Evolutionary conservation across 2,329 filamentous ascomycete species (phyloP).

Genomic region (Penicillium oxalicum): DNA sequence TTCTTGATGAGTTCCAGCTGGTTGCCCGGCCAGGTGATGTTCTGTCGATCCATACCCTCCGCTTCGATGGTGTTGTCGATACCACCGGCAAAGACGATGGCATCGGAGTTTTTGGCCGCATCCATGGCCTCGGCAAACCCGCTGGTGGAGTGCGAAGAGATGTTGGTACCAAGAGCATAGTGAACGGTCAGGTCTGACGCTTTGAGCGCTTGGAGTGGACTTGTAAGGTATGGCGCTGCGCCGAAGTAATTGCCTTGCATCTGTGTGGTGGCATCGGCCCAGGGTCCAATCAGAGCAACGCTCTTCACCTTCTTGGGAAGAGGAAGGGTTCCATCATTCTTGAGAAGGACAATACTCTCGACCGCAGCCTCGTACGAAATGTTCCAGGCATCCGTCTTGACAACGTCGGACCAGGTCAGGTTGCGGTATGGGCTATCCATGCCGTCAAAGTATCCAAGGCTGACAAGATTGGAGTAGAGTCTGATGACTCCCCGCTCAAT

Average conservation of each 20-base stretch:
- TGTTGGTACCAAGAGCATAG: slow-evolving; percentile 39
- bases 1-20: slow-evolving; percentile 38
- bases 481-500: slow-evolving; percentile 45
- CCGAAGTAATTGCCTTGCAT: slow-evolving; percentile 58
- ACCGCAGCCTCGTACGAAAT: slow-evolving; percentile 52
- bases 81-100: slow-evolving; percentile 38
- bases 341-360: slow-evolving; percentile 46
- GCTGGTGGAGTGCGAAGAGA: slow-evolving; percentile 24
- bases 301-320: slow-evolving; percentile 33
- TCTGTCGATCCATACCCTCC: slow-evolving; percentile 37
- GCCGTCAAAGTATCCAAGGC: slow-evolving; percentile 50
- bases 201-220: slow-evolving; percentile 49
- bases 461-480: slow-evolving; percentile 46
- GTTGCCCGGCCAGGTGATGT: slow-evolving; percentile 40
- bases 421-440: slow-evolving; percentile 43
- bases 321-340: slow-evolving; percentile 49
- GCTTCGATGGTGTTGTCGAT: slow-evolving; percentile 40
- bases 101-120: slow-evolving; percentile 32
- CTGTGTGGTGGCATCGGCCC: slow-evolving; percentile 52
- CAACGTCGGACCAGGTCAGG: slow-evolving; percentile 52
- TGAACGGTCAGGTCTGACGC: slow-evolving; percentile 43
- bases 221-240: slow-evolving; percentile 50
- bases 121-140: slow-evolving; percentile 30
- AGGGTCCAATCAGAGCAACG: slow-evolving; percentile 54
- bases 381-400: slow-evolving; percentile 48